Evolutionary conservation across 169 alveolate species (phyloP).

Genomic region (Eimeria zaria): DNA sequence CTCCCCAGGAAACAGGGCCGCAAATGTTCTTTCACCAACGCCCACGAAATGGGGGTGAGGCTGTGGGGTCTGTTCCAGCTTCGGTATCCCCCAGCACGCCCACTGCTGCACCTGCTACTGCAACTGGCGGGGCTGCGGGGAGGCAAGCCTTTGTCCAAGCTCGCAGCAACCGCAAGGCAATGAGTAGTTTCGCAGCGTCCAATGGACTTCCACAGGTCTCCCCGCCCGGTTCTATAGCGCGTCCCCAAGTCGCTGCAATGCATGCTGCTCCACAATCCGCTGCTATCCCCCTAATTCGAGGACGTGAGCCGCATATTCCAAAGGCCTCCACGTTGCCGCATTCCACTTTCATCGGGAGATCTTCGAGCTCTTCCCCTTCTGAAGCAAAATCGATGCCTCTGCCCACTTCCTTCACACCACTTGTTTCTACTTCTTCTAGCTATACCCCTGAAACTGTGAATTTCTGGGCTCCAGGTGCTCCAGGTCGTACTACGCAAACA

Average conservation of each 20-base stretch:
- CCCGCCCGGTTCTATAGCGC: neutral
- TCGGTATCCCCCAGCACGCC: neutral
- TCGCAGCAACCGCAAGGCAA: neutral
- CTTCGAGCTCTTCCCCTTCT: neutral
- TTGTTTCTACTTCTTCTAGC: neutral
- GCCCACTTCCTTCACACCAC: neutral
- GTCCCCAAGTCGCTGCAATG: neutral
- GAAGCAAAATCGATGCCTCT: neutral
- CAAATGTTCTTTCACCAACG: neutral
- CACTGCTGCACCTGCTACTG: neutral
- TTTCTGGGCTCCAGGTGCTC: neutral
- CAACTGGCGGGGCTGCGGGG: neutral
- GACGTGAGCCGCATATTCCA: neutral
- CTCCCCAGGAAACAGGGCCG: neutral
- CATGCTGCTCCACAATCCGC: neutral
- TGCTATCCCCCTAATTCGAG: neutral
- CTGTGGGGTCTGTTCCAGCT: neutral
- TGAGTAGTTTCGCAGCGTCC: neutral
- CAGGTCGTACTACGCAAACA: no score
- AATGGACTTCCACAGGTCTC: neutral
- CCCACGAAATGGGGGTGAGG: neutral
- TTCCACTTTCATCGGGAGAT: neutral
- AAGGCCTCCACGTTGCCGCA: neutral
- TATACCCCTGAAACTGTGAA: neutral
- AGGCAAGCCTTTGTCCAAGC: neutral